A percentile compares a stretch with the other conserved stretches of the same genome.
phyloP scores from a whole-genome alignment of 2,329 filamentous ascomycete genomes.

The Exophiala aquamarina region DNA sequence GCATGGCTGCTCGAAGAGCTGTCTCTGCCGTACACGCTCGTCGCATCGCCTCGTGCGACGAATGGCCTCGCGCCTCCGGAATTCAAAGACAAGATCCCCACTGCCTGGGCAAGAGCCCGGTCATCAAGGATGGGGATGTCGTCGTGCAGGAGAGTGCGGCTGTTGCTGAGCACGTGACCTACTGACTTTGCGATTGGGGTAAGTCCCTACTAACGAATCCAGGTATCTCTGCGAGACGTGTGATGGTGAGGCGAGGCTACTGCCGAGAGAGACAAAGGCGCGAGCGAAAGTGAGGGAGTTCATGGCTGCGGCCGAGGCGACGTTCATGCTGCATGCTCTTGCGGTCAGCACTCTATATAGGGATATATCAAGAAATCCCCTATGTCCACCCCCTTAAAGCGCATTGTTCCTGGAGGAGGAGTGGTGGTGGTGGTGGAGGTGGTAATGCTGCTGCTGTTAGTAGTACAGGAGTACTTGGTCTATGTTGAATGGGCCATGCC shows the following conservation, averaged over 20 bases:
- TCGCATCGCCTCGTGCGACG: conserved; percentile 68
- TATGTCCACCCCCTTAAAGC: background rate
- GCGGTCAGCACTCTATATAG: conserved; percentile 24
- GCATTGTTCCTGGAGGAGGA: background rate
- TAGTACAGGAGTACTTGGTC: too few species aligned
- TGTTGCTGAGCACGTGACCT: conserved; percentile 44
- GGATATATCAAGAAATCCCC: background rate
- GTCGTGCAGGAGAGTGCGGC: conserved; percentile 46
- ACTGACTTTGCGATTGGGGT: background rate
- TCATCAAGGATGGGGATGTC: conserved; percentile 42
- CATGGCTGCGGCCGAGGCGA: conserved; percentile 50
- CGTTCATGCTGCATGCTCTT: conserved; percentile 46
- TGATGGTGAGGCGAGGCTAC: conserved; percentile 38
- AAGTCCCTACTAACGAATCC: background rate
- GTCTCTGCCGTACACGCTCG: conserved; percentile 72
- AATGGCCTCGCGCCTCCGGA: conserved; percentile 57
- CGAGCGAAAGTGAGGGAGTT: conserved; percentile 43
- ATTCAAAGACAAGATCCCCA: conserved; percentile 44
- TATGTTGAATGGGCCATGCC: too few species aligned
- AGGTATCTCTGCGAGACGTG: conserved; percentile 51
- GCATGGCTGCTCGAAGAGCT: conserved; percentile 85
- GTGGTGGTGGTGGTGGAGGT: too few species aligned
- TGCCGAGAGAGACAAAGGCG: conserved; percentile 35
- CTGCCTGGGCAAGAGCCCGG: conserved; percentile 48
- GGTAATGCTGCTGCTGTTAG: too few species aligned